These are phyloP conservation scores for Gymnopilus junonius DNA, from an alignment of 768 basidiomycete genomes.

Conservation along the genomic window DNA sequence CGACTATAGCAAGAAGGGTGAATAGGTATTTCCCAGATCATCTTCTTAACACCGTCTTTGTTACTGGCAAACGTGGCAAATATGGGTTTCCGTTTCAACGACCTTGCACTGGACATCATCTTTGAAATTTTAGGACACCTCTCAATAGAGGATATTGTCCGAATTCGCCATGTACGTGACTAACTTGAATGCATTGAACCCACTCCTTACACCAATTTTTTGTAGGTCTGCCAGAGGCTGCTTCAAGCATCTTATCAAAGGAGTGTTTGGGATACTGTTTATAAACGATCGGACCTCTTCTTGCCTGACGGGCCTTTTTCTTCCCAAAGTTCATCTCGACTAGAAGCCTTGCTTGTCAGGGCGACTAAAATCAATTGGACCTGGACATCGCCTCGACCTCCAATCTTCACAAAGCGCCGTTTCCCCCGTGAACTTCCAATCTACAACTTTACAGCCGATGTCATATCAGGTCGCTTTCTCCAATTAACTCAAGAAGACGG, in stretches of 20 bases:
- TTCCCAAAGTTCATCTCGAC: slow-evolving; percentile 16
- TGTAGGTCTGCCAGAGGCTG: slow-evolving; percentile 22
- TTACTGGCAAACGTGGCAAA: not conserved
- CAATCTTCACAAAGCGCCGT: slow-evolving; percentile 11
- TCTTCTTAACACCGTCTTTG: not conserved
- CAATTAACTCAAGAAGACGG: slow-evolving; percentile 19
- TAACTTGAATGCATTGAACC: not conserved
- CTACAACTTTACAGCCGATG: slow-evolving; percentile 24
- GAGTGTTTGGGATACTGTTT: slow-evolving; percentile 25
- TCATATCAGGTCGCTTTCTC: slow-evolving; percentile 29
- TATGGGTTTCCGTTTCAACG: not conserved
- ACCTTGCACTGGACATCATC: slow-evolving; percentile 24
- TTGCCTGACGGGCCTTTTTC: slow-evolving; percentile 22
- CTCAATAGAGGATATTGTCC: slow-evolving; percentile 19
- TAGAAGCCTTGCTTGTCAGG: slow-evolving; percentile 23
- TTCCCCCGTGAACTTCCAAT: slow-evolving; percentile 25
- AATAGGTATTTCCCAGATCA: not conserved
- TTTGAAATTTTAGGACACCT: slow-evolving; percentile 27
- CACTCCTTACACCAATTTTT: not conserved
- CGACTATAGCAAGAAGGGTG: not conserved
- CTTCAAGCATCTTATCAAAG: slow-evolving; percentile 20
- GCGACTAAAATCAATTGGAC: slow-evolving; percentile 20
- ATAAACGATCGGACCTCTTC: slow-evolving; percentile 19
- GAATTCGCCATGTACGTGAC: slow-evolving; percentile 21
- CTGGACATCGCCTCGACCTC: slow-evolving; percentile 19